Base-by-base conservation (phyloP, 306 rosid genomes). In the Cucumis cinereus region DNA sequence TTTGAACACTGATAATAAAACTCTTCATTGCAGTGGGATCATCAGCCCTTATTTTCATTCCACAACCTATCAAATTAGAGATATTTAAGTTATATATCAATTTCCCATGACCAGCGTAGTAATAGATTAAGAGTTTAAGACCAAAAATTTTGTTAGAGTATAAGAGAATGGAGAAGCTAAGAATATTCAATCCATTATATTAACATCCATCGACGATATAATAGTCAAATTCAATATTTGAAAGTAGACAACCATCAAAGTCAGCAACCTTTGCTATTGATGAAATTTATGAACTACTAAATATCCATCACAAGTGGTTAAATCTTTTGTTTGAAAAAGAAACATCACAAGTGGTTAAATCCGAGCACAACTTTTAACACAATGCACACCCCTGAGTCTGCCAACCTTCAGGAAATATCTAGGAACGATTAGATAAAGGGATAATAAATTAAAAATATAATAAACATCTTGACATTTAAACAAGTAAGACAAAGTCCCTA, bases 21-120 rank as follows among this genome's bases (percentile, higher is more conserved):
- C 73, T 49, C 80, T 91, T 91, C 98, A 94, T 90, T 50, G 93
- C 83, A 85, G 80, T 69, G 68, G 97, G 98, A 85, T 94, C 98
- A 82, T 88, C 97, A 33, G 87, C 89, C 85, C 98, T 87, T 76
- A 94, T 84, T 88, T 91, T 94, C 98, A 94, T 94, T 79, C 98
- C 98, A 90, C 97, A 90, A 68, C 89, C 98, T 94, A 73, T 69
- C 68, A 68, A 15, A 58, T 81, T 63, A 80, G 38, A 59, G n/a
- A 79, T 13, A 57, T 62, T 54, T 47, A 54, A 56, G 35, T 71
- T 23, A 49, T 23, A 71, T 71, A 24, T 26, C 23, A 71, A 71
- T 14, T 71, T 47, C 26, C 58, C 56, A 23, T 69, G 19, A 52
- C 20, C 56, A 69, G 10, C 8, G 15, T 2, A 2, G 14, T 28